Conservation (phyloP, 2,329 filamentous ascomycete genomes). For the Talaromyces sp. region DNA sequence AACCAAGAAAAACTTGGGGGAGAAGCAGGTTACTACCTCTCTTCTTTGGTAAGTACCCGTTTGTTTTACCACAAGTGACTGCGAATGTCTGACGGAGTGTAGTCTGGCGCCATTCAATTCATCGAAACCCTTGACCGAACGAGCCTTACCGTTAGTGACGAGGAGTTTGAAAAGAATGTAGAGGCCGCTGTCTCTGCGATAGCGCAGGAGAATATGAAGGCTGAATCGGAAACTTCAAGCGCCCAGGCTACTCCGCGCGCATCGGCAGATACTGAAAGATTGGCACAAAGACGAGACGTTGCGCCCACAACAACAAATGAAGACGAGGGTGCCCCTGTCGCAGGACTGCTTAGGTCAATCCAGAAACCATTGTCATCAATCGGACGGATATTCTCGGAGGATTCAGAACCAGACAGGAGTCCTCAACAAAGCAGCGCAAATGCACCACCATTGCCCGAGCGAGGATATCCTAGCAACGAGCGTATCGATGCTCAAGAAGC, state of each 20-base stretch:
- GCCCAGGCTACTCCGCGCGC: constrained; percentile 57
- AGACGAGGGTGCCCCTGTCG: constrained; percentile 78
- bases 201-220: constrained; percentile 76
- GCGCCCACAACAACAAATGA: constrained; percentile 43
- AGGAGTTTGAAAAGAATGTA: constrained; percentile 95
- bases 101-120: constrained; percentile 81
- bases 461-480: constrained; percentile 29
- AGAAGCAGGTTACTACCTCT: constrained; percentile 98
- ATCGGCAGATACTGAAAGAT: constrained; percentile 52
- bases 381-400: constrained; percentile 88
- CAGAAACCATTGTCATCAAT: constrained; percentile 89
- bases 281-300: constrained; percentile 38
- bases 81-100: neutral
- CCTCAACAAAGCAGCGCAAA: constrained; percentile 39
- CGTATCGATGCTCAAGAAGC: constrained; percentile 75
- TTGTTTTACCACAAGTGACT: neutral
- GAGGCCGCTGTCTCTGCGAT: constrained; percentile 94
- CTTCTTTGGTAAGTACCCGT: constrained; percentile 67
- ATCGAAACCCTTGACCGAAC: constrained; percentile 95
- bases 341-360: constrained; percentile 82
- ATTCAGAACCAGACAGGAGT: constrained; percentile 43
- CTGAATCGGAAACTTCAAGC: constrained; percentile 47
- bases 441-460: constrained; percentile 42
- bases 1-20: constrained; percentile 96
- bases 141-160: constrained; percentile 85